Percentiles rank a stretch among this genome's conserved stretches.
phyloP scores from a whole-genome alignment of 352 stramenopile genomes.

The Phytophthora cajani region DNA sequence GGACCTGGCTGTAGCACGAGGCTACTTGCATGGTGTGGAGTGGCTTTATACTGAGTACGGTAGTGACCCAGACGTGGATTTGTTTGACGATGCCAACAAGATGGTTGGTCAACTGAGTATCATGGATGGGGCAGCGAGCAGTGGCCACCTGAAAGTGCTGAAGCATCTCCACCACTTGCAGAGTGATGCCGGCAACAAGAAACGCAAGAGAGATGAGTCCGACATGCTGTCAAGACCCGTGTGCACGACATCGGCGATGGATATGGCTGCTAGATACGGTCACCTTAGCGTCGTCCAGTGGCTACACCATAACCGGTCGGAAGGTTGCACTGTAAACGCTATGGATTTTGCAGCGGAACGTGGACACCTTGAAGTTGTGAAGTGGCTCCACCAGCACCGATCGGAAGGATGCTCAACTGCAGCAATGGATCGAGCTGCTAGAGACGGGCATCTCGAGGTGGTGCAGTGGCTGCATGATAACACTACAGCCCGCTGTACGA shows the following conservation, averaged over 20 bases:
- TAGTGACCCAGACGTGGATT: neutral
- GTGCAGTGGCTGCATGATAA: too few species aligned
- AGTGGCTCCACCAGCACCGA: too few species aligned
- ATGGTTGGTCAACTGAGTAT: neutral
- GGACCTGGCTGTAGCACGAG: neutral
- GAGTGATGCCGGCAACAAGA: neutral
- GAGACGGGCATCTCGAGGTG: too few species aligned
- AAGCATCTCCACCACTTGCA: neutral
- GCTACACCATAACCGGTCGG: neutral
- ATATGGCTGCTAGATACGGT: neutral
- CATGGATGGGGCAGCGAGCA: neutral
- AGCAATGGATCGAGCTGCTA: too few species aligned
- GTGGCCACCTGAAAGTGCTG: neutral
- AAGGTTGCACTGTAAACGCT: too few species aligned
- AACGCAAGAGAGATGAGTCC: neutral
- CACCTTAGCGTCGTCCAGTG: neutral
- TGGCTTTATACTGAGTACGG: neutral
- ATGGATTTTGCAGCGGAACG: too few species aligned
- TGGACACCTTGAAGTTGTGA: too few species aligned
- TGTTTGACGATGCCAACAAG: neutral
- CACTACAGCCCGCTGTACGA: too few species aligned
- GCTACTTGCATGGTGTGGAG: neutral
- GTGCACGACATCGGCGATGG: neutral
- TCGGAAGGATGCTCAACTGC: too few species aligned
- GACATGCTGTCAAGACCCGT: neutral